These are phyloP conservation scores for Pichia sp. DNA, from an alignment of 1,139 yeast species.

Conservation along the genomic window DNA sequence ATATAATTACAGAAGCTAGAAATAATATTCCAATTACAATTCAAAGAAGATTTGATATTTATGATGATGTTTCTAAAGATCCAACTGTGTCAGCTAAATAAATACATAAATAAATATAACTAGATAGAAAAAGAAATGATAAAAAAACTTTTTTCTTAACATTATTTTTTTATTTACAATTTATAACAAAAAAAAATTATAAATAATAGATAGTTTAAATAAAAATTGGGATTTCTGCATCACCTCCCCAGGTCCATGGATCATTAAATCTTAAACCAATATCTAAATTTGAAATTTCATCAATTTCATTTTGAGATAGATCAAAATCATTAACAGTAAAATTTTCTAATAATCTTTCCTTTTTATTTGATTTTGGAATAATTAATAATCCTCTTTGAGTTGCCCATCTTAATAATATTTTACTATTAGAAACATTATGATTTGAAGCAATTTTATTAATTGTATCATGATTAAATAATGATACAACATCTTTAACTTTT, in stretches of 20 bases:
- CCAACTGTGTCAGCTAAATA: constrained; percentile 20
- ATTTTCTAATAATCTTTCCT: constrained; percentile 53
- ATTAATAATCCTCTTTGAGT: constrained; percentile 66
- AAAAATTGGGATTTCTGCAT: constrained; percentile 44
- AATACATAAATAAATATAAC: background rate
- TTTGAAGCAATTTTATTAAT: constrained; percentile 48
- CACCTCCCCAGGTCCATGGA: constrained; percentile 61
- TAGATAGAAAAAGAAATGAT: too few relatives aligned
- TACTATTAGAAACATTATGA: constrained; percentile 49
- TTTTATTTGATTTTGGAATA: constrained; percentile 68
- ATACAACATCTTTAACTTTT: constrained; percentile 46
- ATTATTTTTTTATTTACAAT: too few relatives aligned
- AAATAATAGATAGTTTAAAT: constrained; percentile 12
- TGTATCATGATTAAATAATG: constrained; percentile 49
- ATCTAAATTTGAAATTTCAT: constrained; percentile 51
- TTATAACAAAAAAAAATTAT: too few relatives aligned
- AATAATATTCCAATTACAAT: constrained; percentile 67
- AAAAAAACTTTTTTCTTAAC: too few relatives aligned
- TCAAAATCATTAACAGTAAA: constrained; percentile 52
- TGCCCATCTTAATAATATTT: constrained; percentile 74
- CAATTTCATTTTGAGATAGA: constrained; percentile 46
- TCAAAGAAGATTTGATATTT: constrained; percentile 83
- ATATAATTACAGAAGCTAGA: constrained; percentile 54
- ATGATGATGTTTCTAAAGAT: constrained; percentile 52
- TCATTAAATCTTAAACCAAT: constrained; percentile 74